Percentiles rank a stretch among this genome's conserved stretches.
These are phyloP conservation scores for Paramecium tetraurelia DNA, from an alignment of 73 alveolate genomes.

Conservation along the genomic window DNA sequence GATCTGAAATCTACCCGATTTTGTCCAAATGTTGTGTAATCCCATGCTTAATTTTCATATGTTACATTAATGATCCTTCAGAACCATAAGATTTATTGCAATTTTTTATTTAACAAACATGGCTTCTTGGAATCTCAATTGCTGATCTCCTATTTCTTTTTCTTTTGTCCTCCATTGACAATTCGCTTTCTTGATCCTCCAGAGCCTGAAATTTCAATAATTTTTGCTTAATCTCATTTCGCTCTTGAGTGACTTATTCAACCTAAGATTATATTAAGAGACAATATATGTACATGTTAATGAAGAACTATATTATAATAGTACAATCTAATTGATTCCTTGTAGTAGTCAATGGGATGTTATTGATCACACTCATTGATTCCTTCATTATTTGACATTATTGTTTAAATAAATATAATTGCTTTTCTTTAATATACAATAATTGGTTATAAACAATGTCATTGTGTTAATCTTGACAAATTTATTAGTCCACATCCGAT, in stretches of 20 bases:
- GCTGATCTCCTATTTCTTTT: conserved; percentile 59
- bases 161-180: conserved; percentile 54
- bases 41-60: conserved; percentile 62
- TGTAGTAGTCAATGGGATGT: conserved; percentile 16
- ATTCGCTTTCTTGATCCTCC: conserved; percentile 29
- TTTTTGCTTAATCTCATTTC: background rate
- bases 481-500: conserved; percentile 90
- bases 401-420: background rate
- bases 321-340: background rate
- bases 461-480: conserved; percentile 82
- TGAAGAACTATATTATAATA: conserved; percentile 25
- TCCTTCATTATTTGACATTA: background rate
- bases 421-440: background rate
- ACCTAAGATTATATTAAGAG: background rate
- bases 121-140: conserved; percentile 56
- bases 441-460: conserved; percentile 24
- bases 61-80: conserved; percentile 61
- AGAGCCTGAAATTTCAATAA: background rate
- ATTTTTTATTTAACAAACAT: conserved; percentile 32
- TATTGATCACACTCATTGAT: background rate
- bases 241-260: background rate
- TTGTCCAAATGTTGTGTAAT: background rate
- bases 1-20: background rate
- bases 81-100: conserved; percentile 64
- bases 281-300: conserved; percentile 14